Evolutionary conservation across 208 protist genomes (phyloP).

Genomic region (Crithidia fasciculata): DNA sequence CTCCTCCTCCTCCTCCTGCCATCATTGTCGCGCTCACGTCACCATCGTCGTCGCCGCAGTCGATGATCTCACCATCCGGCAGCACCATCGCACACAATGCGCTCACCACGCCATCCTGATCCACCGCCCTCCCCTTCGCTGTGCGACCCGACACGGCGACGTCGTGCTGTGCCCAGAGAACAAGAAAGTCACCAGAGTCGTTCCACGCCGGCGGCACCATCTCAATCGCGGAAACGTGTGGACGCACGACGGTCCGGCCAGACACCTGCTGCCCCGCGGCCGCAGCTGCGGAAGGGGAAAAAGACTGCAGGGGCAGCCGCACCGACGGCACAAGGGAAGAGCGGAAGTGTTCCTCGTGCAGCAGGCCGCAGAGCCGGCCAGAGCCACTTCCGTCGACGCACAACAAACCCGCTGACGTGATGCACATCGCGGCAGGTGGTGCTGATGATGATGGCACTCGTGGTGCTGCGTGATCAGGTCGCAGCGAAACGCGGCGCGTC

Average conservation of each 20-base stretch:
- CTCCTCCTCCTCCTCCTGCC: not conserved
- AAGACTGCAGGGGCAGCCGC: conserved; percentile 6
- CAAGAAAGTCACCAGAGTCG: conserved; percentile 24
- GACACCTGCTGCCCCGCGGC: not conserved
- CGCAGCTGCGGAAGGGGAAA: not conserved
- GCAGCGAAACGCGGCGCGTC: not conserved
- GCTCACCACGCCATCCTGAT: not conserved
- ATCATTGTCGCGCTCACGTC: not conserved
- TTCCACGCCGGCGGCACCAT: conserved; percentile 25
- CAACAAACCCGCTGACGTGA: conserved; percentile 5
- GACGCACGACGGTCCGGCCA: not conserved
- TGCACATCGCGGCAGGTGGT: not conserved
- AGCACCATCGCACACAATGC: conserved; percentile 24
- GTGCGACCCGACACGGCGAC: not conserved
- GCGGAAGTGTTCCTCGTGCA: conserved; percentile 22
- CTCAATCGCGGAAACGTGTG: conserved; percentile 6
- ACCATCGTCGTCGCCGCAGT: not conserved
- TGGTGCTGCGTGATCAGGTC: not conserved
- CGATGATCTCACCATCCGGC: conserved; percentile 1
- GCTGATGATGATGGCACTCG: not conserved
- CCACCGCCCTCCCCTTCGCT: not conserved
- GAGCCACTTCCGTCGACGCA: conserved; percentile 13
- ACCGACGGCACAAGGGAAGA: conserved; percentile 9
- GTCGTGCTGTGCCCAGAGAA: conserved; percentile 14
- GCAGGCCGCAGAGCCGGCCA: conserved; percentile 15